phyloP scores from a whole-genome alignment of 345 rosid species.

The Lepidium africanum region DNA sequence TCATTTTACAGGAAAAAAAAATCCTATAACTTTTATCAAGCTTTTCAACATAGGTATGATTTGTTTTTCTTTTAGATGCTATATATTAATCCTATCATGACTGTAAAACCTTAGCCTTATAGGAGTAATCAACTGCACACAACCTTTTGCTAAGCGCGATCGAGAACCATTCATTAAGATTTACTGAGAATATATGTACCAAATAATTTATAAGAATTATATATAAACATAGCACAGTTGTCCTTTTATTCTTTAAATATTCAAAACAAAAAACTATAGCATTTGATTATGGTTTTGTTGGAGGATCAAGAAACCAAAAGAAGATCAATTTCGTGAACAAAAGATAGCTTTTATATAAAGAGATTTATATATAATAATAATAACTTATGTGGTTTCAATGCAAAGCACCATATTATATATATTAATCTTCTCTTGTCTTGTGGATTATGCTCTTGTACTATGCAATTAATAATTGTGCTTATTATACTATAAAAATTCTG shows the following conservation, averaged over 20 bases:
- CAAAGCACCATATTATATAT: constrained; percentile 10
- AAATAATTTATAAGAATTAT: background rate
- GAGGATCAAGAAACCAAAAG: constrained; percentile 23
- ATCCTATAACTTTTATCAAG: too few species aligned
- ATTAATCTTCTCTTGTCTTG: constrained; percentile 6
- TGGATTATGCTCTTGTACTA: background rate
- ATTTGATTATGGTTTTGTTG: constrained; percentile 28
- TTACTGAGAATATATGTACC: background rate
- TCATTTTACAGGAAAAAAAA: too few species aligned
- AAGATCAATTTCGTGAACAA: constrained; percentile 12
- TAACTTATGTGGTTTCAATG: constrained; percentile 12
- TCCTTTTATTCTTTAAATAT: constrained; percentile 16
- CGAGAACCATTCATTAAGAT: constrained; percentile 20
- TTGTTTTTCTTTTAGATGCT: background rate
- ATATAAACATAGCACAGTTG: constrained; percentile 10
- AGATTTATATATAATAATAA: background rate
- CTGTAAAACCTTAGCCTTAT: constrained; percentile 9
- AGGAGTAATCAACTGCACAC: constrained; percentile 20
- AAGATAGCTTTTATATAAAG: background rate
- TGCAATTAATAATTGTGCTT: background rate
- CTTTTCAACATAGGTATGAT: background rate
- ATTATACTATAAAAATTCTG: too few species aligned
- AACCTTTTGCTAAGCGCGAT: background rate
- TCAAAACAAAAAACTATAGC: constrained; percentile 1
- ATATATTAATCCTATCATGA: background rate